Percentiles rank a stretch among this genome's conserved stretches.
Evolutionary conservation across 2,329 filamentous ascomycete species (phyloP).

Genomic region (Bipolaris zeicola): DNA sequence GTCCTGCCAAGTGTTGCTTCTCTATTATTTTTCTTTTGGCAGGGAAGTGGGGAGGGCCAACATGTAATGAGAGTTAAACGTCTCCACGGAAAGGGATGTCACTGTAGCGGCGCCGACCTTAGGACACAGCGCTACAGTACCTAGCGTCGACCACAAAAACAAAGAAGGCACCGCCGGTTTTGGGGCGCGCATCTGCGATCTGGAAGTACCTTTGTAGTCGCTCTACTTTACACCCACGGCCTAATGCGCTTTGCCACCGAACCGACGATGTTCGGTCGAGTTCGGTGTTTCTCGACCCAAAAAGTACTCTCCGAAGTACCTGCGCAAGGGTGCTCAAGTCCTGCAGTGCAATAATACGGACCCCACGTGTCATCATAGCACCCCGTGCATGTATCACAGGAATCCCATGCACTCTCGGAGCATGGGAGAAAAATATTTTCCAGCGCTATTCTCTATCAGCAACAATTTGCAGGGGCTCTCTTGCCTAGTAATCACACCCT

Average conservation of each 20-base stretch:
- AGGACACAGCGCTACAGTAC: neutral
- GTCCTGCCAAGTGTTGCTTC: neutral
- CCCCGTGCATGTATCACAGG: neutral
- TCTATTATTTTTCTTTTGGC: neutral
- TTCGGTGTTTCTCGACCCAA: slow-evolving; percentile 1
- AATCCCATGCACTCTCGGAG: neutral
- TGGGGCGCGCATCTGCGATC: slow-evolving; percentile 1
- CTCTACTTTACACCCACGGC: neutral
- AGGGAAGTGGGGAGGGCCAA: neutral
- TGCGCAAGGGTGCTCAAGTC: slow-evolving; percentile 3
- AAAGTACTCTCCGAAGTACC: neutral
- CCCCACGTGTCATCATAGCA: slow-evolving; percentile 1
- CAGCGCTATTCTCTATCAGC: slow-evolving; percentile 3
- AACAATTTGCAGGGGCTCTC: neutral
- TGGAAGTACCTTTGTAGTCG: neutral
- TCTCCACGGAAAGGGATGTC: neutral
- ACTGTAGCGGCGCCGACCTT: slow-evolving; percentile 4
- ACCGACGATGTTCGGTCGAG: neutral
- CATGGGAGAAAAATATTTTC: slow-evolving; percentile 7
- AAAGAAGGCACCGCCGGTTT: neutral
- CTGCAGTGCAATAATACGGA: neutral
- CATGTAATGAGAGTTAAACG: neutral
- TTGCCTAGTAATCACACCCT: neutral
- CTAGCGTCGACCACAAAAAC: slow-evolving; percentile 7
- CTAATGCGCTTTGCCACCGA: neutral